phyloP scores from a whole-genome alignment of 805 yeast species.

The Starmerella davenportii region DNA sequence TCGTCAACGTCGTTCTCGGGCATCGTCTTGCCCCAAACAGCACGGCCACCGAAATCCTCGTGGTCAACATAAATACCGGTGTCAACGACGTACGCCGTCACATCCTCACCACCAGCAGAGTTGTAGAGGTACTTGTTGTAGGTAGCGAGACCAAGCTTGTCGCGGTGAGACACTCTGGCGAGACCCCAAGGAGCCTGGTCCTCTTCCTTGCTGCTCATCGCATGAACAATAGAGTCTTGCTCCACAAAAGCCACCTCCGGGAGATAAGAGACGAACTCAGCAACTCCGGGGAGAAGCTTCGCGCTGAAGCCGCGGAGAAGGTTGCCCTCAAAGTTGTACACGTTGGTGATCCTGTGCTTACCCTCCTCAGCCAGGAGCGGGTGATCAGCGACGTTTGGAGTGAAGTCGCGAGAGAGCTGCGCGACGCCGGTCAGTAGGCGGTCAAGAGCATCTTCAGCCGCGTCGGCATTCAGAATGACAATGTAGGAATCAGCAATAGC shows the following conservation, averaged over 20 bases:
- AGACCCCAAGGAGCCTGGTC: slow-evolving; percentile 62
- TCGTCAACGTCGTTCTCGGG: slow-evolving; percentile 29
- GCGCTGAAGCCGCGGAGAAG: slow-evolving; percentile 67
- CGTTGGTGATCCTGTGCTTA: slow-evolving; percentile 18
- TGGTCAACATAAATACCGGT: slow-evolving; percentile 38
- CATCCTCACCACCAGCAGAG: slow-evolving; percentile 29
- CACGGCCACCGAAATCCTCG: slow-evolving; percentile 38
- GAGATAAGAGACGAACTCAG: slow-evolving; percentile 51
- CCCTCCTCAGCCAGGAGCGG: slow-evolving; percentile 13
- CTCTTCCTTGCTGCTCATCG: slow-evolving; percentile 32
- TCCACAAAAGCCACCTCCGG: slow-evolving; percentile 43
- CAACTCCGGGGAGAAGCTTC: slow-evolving; percentile 52
- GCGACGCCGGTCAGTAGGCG: slow-evolving; percentile 55
- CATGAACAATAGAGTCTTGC: slow-evolving; percentile 37
- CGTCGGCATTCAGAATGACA: slow-evolving; percentile 57
- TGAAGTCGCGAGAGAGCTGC: slow-evolving; percentile 19
- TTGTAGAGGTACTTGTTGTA: slow-evolving; percentile 45
- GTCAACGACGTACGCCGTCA: slow-evolving; percentile 35
- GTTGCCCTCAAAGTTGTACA: slow-evolving; percentile 30
- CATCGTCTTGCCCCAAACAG: slow-evolving; percentile 37
- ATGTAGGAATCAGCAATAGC: slow-evolving; percentile 36
- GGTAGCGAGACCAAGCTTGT: slow-evolving; percentile 38
- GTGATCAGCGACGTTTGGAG: slow-evolving; percentile 26
- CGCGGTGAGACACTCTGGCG: slow-evolving; percentile 51
- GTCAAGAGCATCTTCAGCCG: slow-evolving; percentile 33